phyloP scores from a whole-genome alignment of 352 stramenopile species.

The Globisporangium mamillatum region DNA sequence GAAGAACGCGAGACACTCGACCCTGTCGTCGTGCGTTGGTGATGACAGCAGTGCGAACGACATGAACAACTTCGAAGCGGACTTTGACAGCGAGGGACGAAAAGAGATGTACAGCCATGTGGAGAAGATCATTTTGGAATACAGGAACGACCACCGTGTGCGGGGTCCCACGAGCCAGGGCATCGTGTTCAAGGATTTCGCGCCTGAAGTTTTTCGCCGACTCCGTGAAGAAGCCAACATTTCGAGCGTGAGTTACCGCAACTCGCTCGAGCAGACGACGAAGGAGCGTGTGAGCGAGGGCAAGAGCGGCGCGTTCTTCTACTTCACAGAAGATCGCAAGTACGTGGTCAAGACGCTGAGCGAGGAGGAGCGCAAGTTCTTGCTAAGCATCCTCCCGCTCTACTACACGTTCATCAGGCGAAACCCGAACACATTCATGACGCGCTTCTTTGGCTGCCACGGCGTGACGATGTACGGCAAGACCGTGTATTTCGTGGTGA shows the following conservation, averaged over 20 bases:
- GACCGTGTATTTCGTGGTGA: slow-evolving; percentile 82
- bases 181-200: slow-evolving; percentile 81
- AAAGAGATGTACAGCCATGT: slow-evolving; percentile 78
- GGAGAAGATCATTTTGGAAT: slow-evolving; percentile 69
- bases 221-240: slow-evolving; percentile 65
- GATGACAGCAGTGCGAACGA: neutral
- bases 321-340: slow-evolving; percentile 80
- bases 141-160: slow-evolving; percentile 45
- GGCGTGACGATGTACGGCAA: slow-evolving; percentile 85
- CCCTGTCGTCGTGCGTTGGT: slow-evolving; percentile 25
- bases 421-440: slow-evolving; percentile 78
- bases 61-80: slow-evolving; percentile 11
- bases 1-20: slow-evolving; percentile 40
- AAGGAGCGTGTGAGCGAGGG: slow-evolving; percentile 79
- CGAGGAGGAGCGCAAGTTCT: slow-evolving; percentile 71
- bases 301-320: slow-evolving; percentile 84
- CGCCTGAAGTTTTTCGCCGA: slow-evolving; percentile 71
- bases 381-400: slow-evolving; percentile 64
- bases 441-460: slow-evolving; percentile 76
- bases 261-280: slow-evolving; percentile 68
- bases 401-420: slow-evolving; percentile 69
- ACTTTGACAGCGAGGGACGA: slow-evolving; percentile 43
- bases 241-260: slow-evolving; percentile 58
- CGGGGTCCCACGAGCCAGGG: slow-evolving; percentile 43
- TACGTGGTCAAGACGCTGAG: slow-evolving; percentile 84